phyloP scores from a whole-genome alignment of 1,139 yeast species.

The Suhomyces chickasaworum region DNA sequence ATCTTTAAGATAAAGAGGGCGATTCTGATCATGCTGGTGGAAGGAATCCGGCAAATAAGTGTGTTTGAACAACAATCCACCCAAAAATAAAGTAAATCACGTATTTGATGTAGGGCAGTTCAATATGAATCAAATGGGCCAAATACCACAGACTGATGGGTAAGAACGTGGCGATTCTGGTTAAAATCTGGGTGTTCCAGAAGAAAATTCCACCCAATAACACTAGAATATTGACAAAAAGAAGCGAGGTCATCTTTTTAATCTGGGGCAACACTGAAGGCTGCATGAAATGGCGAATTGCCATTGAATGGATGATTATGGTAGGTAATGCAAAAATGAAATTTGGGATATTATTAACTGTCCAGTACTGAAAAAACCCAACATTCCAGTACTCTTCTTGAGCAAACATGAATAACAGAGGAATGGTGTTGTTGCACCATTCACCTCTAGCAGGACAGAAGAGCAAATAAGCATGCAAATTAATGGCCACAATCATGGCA shows the following conservation, averaged over 20 bases:
- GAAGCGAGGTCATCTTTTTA: slow-evolving; percentile 31
- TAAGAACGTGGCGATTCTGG: slow-evolving; percentile 72
- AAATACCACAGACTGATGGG: slow-evolving; percentile 79
- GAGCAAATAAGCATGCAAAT: slow-evolving; percentile 52
- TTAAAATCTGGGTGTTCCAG: slow-evolving; percentile 87
- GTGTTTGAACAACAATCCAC: slow-evolving; percentile 63
- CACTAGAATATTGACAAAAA: slow-evolving; percentile 44
- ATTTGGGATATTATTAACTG: slow-evolving; percentile 76
- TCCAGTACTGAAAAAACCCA: slow-evolving; percentile 85
- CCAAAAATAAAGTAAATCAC: slow-evolving; percentile 47
- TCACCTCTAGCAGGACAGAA: slow-evolving; percentile 68
- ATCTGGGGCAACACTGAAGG: slow-evolving; percentile 35
- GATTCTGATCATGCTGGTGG: slow-evolving; percentile 67
- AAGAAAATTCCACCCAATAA: slow-evolving; percentile 55
- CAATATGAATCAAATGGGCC: slow-evolving; percentile 29
- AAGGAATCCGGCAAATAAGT: slow-evolving; percentile 63
- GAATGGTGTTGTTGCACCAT: slow-evolving; percentile 68
- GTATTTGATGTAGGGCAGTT: slow-evolving; percentile 22
- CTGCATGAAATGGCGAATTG: slow-evolving; percentile 34
- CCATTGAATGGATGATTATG: slow-evolving; percentile 38
- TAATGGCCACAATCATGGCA: slow-evolving; percentile 45
- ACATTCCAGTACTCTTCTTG: slow-evolving; percentile 82
- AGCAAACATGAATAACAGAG: slow-evolving; percentile 71
- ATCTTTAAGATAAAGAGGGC: too few relatives aligned
- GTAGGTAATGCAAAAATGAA: slow-evolving; percentile 79